These are phyloP conservation scores for Penicillium salamii DNA, from an alignment of 495 filamentous ascomycete genomes.

Conservation along the genomic window DNA sequence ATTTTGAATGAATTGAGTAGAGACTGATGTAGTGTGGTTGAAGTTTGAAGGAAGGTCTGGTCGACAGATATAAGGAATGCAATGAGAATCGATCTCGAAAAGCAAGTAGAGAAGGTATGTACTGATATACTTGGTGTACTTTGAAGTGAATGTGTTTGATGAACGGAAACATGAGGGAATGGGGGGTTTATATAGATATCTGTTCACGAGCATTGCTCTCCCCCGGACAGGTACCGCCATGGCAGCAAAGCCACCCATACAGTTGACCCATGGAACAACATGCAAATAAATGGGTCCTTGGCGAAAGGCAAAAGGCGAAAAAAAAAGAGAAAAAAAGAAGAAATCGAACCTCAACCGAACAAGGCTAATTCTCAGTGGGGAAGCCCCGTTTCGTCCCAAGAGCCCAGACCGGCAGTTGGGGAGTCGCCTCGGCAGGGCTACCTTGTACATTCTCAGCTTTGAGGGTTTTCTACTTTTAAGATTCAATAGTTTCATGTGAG, in stretches of 20 bases:
- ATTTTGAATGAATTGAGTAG: slow-evolving; percentile 32
- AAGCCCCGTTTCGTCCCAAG: neutral
- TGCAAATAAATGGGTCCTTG: slow-evolving; percentile 14
- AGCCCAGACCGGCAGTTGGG: slow-evolving; percentile 1
- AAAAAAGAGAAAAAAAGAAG: slow-evolving; percentile 3
- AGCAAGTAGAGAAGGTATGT: slow-evolving; percentile 14
- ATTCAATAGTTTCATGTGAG: no score
- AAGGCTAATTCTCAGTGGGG: no score
- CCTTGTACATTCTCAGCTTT: no score
- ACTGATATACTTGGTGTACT: slow-evolving; percentile 12
- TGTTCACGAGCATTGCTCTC: neutral
- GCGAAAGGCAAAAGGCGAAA: slow-evolving; percentile 11
- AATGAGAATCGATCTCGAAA: slow-evolving; percentile 31
- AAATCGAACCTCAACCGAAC: no score
- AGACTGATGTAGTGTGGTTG: slow-evolving; percentile 20
- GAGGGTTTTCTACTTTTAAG: no score
- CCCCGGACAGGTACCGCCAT: slow-evolving; percentile 21
- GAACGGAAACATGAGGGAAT: slow-evolving; percentile 8
- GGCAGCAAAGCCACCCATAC: slow-evolving; percentile 18
- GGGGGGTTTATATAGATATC: slow-evolving; percentile 23
- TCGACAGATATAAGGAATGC: slow-evolving; percentile 26
- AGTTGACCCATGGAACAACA: slow-evolving; percentile 21
- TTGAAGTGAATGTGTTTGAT: slow-evolving; percentile 16
- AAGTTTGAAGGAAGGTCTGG: slow-evolving; percentile 18
- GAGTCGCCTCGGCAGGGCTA: neutral